These are phyloP conservation scores for Cubamyces sp. DNA, from an alignment of 768 basidiomycete species.

Conservation along the genomic window DNA sequence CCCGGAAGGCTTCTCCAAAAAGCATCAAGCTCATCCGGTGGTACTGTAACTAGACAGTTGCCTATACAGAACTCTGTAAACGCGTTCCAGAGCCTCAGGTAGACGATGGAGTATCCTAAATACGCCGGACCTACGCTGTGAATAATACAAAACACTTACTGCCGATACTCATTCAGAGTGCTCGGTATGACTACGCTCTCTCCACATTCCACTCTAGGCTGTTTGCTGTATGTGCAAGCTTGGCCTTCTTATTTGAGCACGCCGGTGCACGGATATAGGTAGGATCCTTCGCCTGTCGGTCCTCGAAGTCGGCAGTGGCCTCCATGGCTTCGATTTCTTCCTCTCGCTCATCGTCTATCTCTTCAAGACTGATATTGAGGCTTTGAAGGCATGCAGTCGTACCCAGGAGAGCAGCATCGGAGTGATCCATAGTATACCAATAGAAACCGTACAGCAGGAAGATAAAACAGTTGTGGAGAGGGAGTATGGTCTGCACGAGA, in stretches of 20 bases:
- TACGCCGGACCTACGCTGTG: too few relatives aligned
- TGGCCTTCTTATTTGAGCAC: background rate
- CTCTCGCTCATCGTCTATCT: background rate
- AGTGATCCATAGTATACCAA: too few relatives aligned
- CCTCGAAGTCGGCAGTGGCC: background rate
- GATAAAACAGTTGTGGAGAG: too few relatives aligned
- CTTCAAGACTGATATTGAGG: background rate
- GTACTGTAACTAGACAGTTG: background rate
- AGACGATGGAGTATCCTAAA: too few relatives aligned
- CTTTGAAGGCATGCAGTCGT: background rate
- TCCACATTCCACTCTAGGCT: background rate
- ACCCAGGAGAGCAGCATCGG: background rate
- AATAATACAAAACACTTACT: too few relatives aligned
- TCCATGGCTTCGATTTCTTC: background rate
- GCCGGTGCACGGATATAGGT: background rate
- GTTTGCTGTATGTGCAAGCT: background rate
- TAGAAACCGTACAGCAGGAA: too few relatives aligned
- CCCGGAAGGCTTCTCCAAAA: constrained; percentile 11
- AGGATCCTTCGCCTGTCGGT: background rate
- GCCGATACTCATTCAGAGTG: background rate
- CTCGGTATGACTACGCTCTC: background rate
- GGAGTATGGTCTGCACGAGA: background rate
- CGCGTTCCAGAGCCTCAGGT: constrained; percentile 5
- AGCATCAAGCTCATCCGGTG: background rate
- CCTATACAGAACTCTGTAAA: constrained; percentile 11